Base-by-base conservation (phyloP, 257 asterid species). In the Dorcoceras hygrometricum region DNA sequence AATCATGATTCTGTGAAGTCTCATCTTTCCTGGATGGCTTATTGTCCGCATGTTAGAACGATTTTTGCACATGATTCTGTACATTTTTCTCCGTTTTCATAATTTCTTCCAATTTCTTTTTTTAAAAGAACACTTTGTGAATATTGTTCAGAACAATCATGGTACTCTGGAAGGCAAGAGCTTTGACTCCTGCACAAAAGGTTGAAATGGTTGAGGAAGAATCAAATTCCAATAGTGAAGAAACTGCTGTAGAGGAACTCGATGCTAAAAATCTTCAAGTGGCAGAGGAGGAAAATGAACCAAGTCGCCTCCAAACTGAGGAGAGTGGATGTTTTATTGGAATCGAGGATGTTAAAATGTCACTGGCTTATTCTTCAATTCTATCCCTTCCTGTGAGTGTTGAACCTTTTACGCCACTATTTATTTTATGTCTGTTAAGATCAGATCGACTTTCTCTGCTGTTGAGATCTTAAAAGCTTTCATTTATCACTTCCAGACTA, bases 171-270 rank as follows among this genome's bases (percentile, higher is more conserved):
- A 90, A 72, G 73, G 96, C 97, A 29, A 80, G 96, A 80, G 87
- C 97, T 63, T 79, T 94, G 80, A 90, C 87, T 63, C 99, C 95
- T 6, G 99, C 88, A 81, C 96, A 94, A 81, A 94, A 90, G 87
- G 96, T 83, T 34, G 94, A 75, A 78, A 82, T 94, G 57, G 84
- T 85, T 66, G 99, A 90, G 71, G 92, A 87, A 70, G 93, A 86
- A 78, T 72, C 91, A 19, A 85, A 88, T 73, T 84, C 82, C 22
- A 88, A 73, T 76, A 76, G 64, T 59, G 81, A 80, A 39, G 95
- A 81, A 73, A 67, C 80, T 28, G 70, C 80, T 36, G 99, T 87
- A 76, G 97, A 88, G 78, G 96, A 89, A 69, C 65, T 73, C 6
- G 83, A 84, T 24, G 73, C 69, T 53, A 86, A 73, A 78, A 68